These are phyloP conservation scores for Mimosa pudica DNA, from an alignment of 306 rosid genomes.

Conservation along the genomic window DNA sequence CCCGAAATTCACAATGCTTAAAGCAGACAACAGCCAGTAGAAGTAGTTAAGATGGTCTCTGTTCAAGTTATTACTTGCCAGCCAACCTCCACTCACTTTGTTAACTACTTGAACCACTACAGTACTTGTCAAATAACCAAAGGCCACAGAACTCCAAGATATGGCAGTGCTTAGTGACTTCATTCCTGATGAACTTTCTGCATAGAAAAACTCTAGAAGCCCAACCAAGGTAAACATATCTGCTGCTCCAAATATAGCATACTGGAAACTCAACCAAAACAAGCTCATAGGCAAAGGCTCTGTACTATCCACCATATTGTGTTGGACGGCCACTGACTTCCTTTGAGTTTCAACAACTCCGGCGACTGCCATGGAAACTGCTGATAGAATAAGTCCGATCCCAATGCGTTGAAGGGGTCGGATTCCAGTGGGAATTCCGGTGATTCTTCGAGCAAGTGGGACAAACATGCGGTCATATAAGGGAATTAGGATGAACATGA, in stretches of 20 bases:
- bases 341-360: conserved; percentile 5
- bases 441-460: conserved; percentile 72
- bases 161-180: conserved; percentile 53
- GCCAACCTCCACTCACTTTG: conserved; percentile 23
- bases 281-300: conserved; percentile 76
- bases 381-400: conserved; percentile 71
- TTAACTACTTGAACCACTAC: conserved; percentile 45
- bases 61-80: conserved; percentile 21
- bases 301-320: conserved; percentile 2
- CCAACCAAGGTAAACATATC: conserved; percentile 42
- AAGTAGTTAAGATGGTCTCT: conserved; percentile 22
- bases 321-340: conserved; percentile 5
- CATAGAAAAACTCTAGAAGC: conserved; percentile 80
- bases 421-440: conserved; percentile 79
- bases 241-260: conserved; percentile 59
- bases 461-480: conserved; percentile 63
- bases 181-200: conserved; percentile 69
- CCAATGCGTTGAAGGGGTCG: conserved; percentile 81
- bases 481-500: conserved; percentile 65
- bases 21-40: background rate
- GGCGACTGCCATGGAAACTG: conserved; percentile 26
- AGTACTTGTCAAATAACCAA: conserved; percentile 49
- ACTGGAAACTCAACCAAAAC: conserved; percentile 73
- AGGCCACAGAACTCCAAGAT: conserved; percentile 50
- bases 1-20: conserved; percentile 1